phyloP scores from a whole-genome alignment of 768 basidiomycete genomes.

The Hygrophorus russula region DNA sequence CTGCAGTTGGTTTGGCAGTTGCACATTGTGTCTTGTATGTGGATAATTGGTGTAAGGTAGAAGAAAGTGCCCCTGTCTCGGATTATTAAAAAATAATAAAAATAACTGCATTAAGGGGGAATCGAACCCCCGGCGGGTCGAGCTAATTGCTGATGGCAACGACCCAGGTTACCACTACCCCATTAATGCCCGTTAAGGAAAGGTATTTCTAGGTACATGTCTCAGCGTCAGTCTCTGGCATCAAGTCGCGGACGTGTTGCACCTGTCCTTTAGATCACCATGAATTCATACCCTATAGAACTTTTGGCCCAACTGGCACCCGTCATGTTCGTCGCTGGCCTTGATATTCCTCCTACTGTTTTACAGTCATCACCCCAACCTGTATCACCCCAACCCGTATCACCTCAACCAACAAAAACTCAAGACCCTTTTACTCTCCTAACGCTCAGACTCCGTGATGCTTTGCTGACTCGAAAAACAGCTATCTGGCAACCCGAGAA shows the following conservation, averaged over 20 bases:
- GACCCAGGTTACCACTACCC: conserved; percentile 11
- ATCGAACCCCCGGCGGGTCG: conserved; percentile 87
- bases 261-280: conserved; percentile 16
- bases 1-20: conserved; percentile 21
- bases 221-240: too few relatives aligned
- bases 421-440: conserved; percentile 58
- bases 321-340: conserved; percentile 90
- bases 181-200: conserved; percentile 5
- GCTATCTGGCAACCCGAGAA: conserved; percentile 69
- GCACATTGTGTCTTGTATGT: too few relatives aligned
- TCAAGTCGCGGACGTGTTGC: too few relatives aligned
- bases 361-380: conserved; percentile 11
- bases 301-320: conserved; percentile 82
- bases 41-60: too few relatives aligned
- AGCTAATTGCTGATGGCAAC: conserved; percentile 14
- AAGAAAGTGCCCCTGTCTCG: too few relatives aligned
- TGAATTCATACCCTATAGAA: conserved; percentile 93
- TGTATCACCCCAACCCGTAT: too few relatives aligned
- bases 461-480: conserved; percentile 46
- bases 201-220: too few relatives aligned
- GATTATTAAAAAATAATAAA: too few relatives aligned
- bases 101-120: conserved; percentile 63
- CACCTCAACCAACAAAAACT: conserved; percentile 15
- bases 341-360: conserved; percentile 30
- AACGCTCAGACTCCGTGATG: conserved; percentile 51